Percentiles rank a stretch among this genome's conserved stretches.
These are phyloP conservation scores for Sordariomycetes sp. DNA, from an alignment of 2,329 filamentous ascomycete species.

Conservation along the genomic window DNA sequence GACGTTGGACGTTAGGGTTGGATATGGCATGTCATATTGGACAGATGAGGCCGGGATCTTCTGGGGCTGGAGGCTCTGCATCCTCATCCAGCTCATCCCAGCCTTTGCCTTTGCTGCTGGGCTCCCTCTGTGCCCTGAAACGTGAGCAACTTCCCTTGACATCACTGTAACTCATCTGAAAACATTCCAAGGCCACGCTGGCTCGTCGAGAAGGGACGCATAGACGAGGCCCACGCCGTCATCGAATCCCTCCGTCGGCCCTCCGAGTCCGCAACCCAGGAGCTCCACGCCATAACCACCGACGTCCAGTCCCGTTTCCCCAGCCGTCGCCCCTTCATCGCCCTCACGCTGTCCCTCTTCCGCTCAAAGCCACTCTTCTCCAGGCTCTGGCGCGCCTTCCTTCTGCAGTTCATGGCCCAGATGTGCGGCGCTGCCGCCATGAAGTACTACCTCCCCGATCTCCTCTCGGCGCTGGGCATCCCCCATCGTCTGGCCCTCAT, in stretches of 20 bases:
- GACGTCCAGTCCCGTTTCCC: slow-evolving; percentile 27
- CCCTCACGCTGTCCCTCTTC: slow-evolving; percentile 32
- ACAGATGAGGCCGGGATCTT: slow-evolving; percentile 27
- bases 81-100: slow-evolving; percentile 42
- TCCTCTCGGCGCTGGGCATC: slow-evolving; percentile 41
- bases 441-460: slow-evolving; percentile 49
- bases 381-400: slow-evolving; percentile 45
- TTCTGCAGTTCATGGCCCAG: slow-evolving; percentile 51
- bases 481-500: slow-evolving; percentile 37
- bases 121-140: slow-evolving; percentile 43
- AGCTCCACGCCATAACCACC: slow-evolving; percentile 36
- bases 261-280: slow-evolving; percentile 26
- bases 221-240: slow-evolving; percentile 29
- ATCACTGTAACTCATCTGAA: not conserved
- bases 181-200: slow-evolving; percentile 38
- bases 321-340: slow-evolving; percentile 12
- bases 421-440: slow-evolving; percentile 52
- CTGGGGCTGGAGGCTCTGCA: slow-evolving; percentile 43
- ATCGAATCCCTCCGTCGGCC: slow-evolving; percentile 40
- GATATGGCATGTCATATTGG: slow-evolving; percentile 48
- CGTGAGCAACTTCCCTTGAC: slow-evolving; percentile 23
- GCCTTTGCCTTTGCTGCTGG: slow-evolving; percentile 38
- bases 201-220: slow-evolving; percentile 41
- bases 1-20: too few relatives aligned
- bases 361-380: slow-evolving; percentile 35